Percentiles rank a stretch among this genome's conserved stretches.
These are phyloP conservation scores for Fusarium haematococcum DNA, from an alignment of 2,329 filamentous ascomycete genomes.

Conservation along the genomic window DNA sequence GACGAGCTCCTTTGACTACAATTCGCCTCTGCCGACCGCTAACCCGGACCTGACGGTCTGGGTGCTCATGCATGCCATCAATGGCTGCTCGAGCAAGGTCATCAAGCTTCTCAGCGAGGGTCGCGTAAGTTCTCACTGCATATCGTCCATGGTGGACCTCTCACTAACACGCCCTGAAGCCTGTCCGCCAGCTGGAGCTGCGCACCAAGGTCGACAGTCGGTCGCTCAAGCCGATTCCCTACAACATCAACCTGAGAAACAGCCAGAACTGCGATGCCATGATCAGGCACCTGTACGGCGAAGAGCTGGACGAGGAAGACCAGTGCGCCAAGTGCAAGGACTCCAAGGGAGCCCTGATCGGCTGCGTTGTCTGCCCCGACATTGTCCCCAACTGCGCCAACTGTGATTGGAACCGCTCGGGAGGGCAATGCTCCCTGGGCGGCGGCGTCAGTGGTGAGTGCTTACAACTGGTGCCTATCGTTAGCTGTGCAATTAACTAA, in stretches of 20 bases:
- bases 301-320: neutral
- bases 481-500: neutral
- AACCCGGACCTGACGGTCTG: conserved; percentile 1
- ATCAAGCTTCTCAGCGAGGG: neutral
- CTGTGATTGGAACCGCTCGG: conserved; percentile 5
- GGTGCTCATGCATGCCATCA: neutral
- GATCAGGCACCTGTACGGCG: neutral
- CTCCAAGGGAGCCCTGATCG: neutral
- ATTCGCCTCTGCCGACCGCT: neutral
- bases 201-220: neutral
- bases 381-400: neutral
- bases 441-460: neutral
- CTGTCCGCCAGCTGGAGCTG: neutral
- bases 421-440: neutral
- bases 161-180: neutral
- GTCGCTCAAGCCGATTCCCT: neutral
- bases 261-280: conserved; percentile 4
- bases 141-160: neutral
- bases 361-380: neutral
- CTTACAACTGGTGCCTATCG: neutral
- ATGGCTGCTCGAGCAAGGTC: neutral
- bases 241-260: neutral
- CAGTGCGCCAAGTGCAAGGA: neutral
- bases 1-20: neutral
- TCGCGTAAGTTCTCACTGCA: neutral